phyloP scores from a whole-genome alignment of 768 basidiomycete species.

The Boletales sp. region DNA sequence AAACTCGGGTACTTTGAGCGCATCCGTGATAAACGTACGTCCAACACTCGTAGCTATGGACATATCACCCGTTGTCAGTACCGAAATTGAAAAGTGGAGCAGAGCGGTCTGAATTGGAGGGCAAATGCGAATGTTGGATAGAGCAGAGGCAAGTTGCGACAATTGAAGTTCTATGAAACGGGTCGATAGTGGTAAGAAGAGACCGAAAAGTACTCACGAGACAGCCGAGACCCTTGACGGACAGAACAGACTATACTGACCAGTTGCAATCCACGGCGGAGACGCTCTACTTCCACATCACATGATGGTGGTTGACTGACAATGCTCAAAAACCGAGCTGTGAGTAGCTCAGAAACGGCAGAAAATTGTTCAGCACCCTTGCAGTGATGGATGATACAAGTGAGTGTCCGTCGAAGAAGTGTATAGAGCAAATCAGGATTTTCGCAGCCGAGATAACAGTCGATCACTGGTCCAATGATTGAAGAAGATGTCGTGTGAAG shows the following conservation, averaged over 20 bases:
- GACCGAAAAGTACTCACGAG: slow-evolving; percentile 40
- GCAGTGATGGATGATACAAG: slow-evolving; percentile 81
- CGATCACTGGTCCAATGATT: slow-evolving; percentile 56
- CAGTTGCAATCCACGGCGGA: slow-evolving; percentile 55
- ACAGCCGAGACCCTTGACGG: slow-evolving; percentile 66
- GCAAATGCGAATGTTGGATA: slow-evolving; percentile 26
- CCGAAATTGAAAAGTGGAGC: slow-evolving; percentile 31
- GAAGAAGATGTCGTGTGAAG: slow-evolving; percentile 73
- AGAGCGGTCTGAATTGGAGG: slow-evolving; percentile 29
- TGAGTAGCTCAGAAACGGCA: slow-evolving; percentile 50
- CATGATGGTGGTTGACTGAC: slow-evolving; percentile 2
- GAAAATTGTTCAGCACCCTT: slow-evolving; percentile 64
- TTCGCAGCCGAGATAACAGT: slow-evolving; percentile 45
- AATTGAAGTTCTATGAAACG: slow-evolving; percentile 34
- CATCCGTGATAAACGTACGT: slow-evolving; percentile 41
- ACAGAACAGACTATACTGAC: slow-evolving; percentile 56
- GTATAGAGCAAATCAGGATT: slow-evolving; percentile 43
- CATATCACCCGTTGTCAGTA: slow-evolving; percentile 43
- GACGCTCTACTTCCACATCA: slow-evolving; percentile 31
- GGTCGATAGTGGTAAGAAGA: background rate
- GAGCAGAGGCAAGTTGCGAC: slow-evolving; percentile 30
- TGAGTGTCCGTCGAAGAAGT: slow-evolving; percentile 68
- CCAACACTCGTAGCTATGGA: slow-evolving; percentile 36
- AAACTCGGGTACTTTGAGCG: slow-evolving; percentile 34
- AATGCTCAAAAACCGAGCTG: slow-evolving; percentile 34